Conservation (phyloP, 768 basidiomycete genomes). For the Strobilomyces echinocephalus region DNA sequence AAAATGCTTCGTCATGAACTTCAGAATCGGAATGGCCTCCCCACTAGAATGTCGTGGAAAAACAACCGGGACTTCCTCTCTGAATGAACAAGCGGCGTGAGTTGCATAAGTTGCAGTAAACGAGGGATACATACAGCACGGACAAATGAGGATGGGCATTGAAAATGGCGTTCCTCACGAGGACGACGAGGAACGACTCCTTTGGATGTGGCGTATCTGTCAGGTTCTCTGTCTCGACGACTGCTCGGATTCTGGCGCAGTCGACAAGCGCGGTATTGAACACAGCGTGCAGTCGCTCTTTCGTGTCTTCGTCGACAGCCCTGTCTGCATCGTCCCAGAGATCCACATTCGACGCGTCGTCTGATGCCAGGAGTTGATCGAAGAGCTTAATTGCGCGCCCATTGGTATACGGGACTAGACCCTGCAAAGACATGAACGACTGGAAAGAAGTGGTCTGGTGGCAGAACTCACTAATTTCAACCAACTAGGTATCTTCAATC, state of each 20-base stretch:
- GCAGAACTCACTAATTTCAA: background rate
- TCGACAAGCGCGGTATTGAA: background rate
- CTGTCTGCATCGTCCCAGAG: too few relatives aligned
- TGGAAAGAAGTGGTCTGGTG: background rate
- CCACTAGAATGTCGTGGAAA: slow-evolving; percentile 8
- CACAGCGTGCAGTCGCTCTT: too few relatives aligned
- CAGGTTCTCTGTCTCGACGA: background rate
- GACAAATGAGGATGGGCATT: background rate
- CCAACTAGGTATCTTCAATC: background rate
- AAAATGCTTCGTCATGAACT: background rate
- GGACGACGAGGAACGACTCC: slow-evolving; percentile 6
- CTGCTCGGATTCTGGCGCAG: slow-evolving; percentile 5
- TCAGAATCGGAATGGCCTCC: slow-evolving; percentile 1
- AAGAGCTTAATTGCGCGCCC: background rate
- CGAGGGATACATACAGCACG: background rate
- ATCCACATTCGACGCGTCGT: too few relatives aligned
- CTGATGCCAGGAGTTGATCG: background rate
- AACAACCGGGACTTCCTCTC: slow-evolving; percentile 4
- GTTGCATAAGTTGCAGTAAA: background rate
- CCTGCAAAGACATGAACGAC: background rate
- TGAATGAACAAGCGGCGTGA: background rate
- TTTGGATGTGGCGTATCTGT: background rate
- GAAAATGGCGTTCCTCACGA: slow-evolving; percentile 2
- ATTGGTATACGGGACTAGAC: background rate
- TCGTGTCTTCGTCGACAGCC: too few relatives aligned